Evolutionary conservation across 768 basidiomycete genomes (phyloP).

Genomic region (Boletus rufocinnamomeus): DNA sequence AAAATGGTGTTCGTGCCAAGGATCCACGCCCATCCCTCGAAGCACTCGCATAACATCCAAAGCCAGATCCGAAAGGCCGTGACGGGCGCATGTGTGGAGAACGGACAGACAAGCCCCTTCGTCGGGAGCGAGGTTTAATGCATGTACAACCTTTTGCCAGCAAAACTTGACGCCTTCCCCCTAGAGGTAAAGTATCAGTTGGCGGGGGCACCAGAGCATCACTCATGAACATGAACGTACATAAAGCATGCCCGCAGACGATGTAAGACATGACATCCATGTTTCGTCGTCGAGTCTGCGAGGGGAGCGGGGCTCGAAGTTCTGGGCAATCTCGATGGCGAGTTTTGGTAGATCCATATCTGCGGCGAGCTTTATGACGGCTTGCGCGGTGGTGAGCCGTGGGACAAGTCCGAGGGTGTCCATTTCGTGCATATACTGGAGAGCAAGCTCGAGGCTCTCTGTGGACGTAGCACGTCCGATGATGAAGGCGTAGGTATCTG

Average conservation of each 20-base stretch:
- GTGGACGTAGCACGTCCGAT: conserved; percentile 47
- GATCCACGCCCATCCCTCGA: conserved; percentile 45
- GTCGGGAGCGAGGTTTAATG: conserved; percentile 58
- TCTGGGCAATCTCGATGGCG: conserved; percentile 67
- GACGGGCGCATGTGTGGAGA: conserved; percentile 71
- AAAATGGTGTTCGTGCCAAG: conserved; percentile 72
- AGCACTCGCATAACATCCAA: conserved; percentile 63
- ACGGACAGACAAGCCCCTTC: conserved; percentile 74
- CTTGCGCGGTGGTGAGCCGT: conserved; percentile 49
- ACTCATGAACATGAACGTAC: conserved; percentile 48
- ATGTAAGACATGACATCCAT: conserved; percentile 69
- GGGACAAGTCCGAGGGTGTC: conserved; percentile 51
- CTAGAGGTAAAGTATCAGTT: conserved; percentile 38
- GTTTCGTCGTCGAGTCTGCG: conserved; percentile 52
- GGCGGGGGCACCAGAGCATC: not conserved
- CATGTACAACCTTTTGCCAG: conserved; percentile 62
- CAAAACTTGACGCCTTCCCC: conserved; percentile 61
- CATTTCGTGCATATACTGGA: conserved; percentile 66
- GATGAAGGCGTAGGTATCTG: conserved; percentile 53
- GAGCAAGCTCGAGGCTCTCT: conserved; percentile 63
- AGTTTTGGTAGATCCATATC: conserved; percentile 57
- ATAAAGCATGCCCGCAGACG: conserved; percentile 65
- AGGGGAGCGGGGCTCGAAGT: conserved; percentile 57
- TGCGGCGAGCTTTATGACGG: conserved; percentile 56
- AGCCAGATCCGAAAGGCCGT: conserved; percentile 71